Base-by-base conservation (phyloP, 805 yeast genomes). In the Cyberlindnera saturnus region DNA sequence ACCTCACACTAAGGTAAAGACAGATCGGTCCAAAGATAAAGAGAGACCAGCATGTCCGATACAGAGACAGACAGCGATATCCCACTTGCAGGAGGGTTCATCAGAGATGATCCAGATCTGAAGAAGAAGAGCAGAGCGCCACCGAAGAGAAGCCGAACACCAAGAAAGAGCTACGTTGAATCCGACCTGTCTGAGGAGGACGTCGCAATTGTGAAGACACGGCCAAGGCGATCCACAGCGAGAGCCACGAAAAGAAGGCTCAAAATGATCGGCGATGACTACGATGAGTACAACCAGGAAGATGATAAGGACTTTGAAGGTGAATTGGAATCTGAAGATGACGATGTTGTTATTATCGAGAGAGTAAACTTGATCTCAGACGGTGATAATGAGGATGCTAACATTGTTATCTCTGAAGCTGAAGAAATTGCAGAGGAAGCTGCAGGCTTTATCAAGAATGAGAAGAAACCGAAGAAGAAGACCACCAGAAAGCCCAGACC, bases 231-330 rank as follows among this genome's bases (percentile, higher is more conserved):
- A 39, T 47, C 56, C 4, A 42, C 59, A 18, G 59, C 65, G 14
- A 49, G 55, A 32, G 43, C 52, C 14, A 50, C 65, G 3, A 60
- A 53, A 33, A 55, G 55, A 40, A 61, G 43, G 33, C 19, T 57
- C 6, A 53, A 54, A 42, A 34, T 43, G 23, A 38, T 55, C 3
- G 61, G 60, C 8, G 65, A 67, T 23, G 67, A 62, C 33, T 66
- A 66, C 41, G 63, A 57, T 4, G 71, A 66, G 39, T 52, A 50
- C 42, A 55, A 59, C 31, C 60, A 56, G 29, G 57, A 51, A 10
- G 55, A 45, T 13, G 69, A 61, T 39, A 58, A 54, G 38, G 57
- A 49, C 29, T 53, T 41, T 19, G 66, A 59, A 34, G 63, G 55
- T 23, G 62, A 45, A 16, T 45, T 52, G 30, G 57, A 47, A 17